Evolutionary conservation across 2,329 filamentous ascomycete genomes (phyloP).

Genomic region (Orbilia quercus): DNA sequence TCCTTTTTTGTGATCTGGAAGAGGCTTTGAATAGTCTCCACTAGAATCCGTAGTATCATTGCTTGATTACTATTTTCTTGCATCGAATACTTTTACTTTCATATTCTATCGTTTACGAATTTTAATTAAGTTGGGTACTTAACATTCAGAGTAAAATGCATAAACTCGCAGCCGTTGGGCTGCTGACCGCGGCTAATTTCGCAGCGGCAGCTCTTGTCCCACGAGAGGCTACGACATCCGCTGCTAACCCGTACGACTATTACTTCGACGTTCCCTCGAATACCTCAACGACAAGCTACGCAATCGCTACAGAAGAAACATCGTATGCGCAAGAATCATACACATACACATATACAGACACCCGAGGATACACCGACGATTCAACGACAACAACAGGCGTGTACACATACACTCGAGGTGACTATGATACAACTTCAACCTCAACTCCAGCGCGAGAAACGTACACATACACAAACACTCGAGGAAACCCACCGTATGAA

Average conservation of each 20-base stretch:
- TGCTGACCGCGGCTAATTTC: constrained; percentile 40
- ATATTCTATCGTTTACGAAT: constrained; percentile 8
- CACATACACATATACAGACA: not conserved
- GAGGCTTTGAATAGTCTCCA: constrained; percentile 35
- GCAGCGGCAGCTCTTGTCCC: constrained; percentile 20
- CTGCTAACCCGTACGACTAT: not conserved
- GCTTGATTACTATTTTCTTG: constrained; percentile 17
- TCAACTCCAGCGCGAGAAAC: not conserved
- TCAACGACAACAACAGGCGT: not conserved
- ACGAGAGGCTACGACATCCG: constrained; percentile 1
- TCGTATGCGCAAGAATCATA: not conserved
- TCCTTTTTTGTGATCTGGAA: constrained; percentile 15
- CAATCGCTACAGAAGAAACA: not conserved
- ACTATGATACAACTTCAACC: not conserved
- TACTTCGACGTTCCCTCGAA: constrained; percentile 33
- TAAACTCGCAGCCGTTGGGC: constrained; percentile 21
- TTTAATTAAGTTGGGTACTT: constrained; percentile 22
- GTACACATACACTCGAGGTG: constrained; percentile 1
- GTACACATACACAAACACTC: not conserved
- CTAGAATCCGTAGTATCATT: constrained; percentile 5
- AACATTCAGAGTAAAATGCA: constrained; percentile 25
- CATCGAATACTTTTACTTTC: not conserved
- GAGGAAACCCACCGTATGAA: not conserved
- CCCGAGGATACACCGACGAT: not conserved
- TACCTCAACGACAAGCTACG: constrained; percentile 10